Conservation (phyloP, 495 filamentous ascomycete genomes). For the Bombardia bombarda region DNA sequence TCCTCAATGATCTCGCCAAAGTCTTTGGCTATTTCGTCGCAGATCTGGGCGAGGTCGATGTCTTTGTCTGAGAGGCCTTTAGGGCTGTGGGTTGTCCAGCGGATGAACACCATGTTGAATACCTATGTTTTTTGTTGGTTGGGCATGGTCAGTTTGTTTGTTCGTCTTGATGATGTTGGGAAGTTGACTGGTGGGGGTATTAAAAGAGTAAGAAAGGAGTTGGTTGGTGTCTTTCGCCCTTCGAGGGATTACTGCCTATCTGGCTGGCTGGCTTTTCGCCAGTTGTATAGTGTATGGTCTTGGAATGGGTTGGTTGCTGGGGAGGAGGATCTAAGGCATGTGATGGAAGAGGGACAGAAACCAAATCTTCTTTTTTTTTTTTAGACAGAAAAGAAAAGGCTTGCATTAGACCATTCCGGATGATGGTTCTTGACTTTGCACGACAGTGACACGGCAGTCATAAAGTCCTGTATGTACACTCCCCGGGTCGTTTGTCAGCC, state of each 20-base stretch:
- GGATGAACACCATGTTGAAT: conserved; percentile 53
- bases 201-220: neutral
- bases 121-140: conserved; percentile 29
- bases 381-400: too few relatives aligned
- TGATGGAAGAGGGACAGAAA: neutral
- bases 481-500: too few relatives aligned
- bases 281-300: neutral
- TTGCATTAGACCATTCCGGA: conserved; percentile 58
- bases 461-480: conserved; percentile 56
- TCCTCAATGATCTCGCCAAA: conserved; percentile 39
- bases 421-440: conserved; percentile 52
- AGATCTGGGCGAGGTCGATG: conserved; percentile 54
- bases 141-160: neutral
- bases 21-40: conserved; percentile 49
- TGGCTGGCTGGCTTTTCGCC: too few relatives aligned
- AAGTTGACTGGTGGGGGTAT: neutral
- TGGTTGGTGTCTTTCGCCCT: neutral
- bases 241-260: too few relatives aligned
- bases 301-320: too few relatives aligned
- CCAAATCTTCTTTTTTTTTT: too few relatives aligned
- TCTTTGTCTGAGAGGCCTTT: conserved; percentile 65
- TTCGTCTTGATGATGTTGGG: conserved; percentile 1
- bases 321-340: too few relatives aligned
- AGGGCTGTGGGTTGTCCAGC: conserved; percentile 71
- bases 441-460: conserved; percentile 48